A percentile compares a stretch with the other conserved stretches of the same genome.
These are phyloP conservation scores for Penicillium sp. DNA, from an alignment of 2,329 filamentous ascomycete species.

Conservation along the genomic window DNA sequence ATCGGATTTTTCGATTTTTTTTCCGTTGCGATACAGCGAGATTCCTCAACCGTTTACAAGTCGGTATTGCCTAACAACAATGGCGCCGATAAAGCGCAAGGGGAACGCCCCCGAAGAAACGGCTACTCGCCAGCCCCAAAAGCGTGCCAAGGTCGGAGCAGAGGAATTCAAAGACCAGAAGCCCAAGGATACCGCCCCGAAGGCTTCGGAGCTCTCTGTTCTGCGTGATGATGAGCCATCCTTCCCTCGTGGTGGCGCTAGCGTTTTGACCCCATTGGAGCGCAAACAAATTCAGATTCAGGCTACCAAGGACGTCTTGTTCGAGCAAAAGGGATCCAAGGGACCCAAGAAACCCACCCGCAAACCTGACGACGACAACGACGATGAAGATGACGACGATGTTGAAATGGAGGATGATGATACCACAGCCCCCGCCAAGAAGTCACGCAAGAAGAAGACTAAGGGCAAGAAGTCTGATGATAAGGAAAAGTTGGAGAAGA, in stretches of 20 bases:
- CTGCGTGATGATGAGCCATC: conserved; percentile 77
- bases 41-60: conserved; percentile 24
- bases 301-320: conserved; percentile 86
- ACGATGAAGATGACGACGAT: conserved; percentile 55
- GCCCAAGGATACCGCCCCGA: conserved; percentile 29
- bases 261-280: conserved; percentile 86
- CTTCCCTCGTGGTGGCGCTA: conserved; percentile 90
- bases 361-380: conserved; percentile 58
- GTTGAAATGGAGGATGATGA: conserved; percentile 51
- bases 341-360: conserved; percentile 54
- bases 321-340: conserved; percentile 73
- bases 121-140: conserved; percentile 38
- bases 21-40: conserved; percentile 29
- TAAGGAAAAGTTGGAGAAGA: conserved; percentile 51
- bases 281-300: conserved; percentile 95
- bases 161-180: conserved; percentile 36
- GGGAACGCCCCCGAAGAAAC: conserved; percentile 40
- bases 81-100: conserved; percentile 51
- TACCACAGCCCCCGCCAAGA: conserved; percentile 37
- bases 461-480: conserved; percentile 55
- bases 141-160: conserved; percentile 42
- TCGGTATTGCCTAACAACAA: conserved; percentile 30
- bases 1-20: conserved; percentile 28
- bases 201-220: conserved; percentile 43
- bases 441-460: conserved; percentile 39